Base-by-base conservation (phyloP, 306 rosid genomes). In the Arachis hypogaea region DNA sequence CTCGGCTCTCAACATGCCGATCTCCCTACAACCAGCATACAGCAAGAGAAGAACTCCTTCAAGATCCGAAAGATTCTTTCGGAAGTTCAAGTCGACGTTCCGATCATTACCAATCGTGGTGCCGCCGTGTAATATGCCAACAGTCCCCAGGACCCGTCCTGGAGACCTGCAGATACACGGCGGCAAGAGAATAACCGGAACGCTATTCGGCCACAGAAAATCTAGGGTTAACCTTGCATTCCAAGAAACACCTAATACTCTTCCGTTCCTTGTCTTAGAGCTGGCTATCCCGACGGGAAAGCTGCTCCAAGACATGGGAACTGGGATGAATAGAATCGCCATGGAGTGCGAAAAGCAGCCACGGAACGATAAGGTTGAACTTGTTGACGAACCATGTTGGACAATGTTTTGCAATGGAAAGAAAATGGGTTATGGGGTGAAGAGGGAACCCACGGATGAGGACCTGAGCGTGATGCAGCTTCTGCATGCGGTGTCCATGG, bases 301-400 rank as follows among this genome's bases (percentile, higher is more conserved):
- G 59, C 75, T 91, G 0, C 82, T 94, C 2, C 98, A 89, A 9
- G 96, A 91, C 50, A 86, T 91, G 90, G 93, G 92, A 30, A 38
- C 44, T 62, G 97, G 98, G 65, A 82, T 88, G 0, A 89, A 86
- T 0, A 74, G 98, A 9, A 66, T 94, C 7, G 96, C 97, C 0
- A 43, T 94, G 16, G 98, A 94, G 77, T 94, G 97, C 43, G 98
- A 92, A 8, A 91, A 83, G 57, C 72, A 67, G 16, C 76, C 84
- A 0, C 9, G 28, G 1, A 16, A 61, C 0, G 88, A 88, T 65
- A 88, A 88, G 83, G 86, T 81, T 6, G 87, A 79, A 79, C 80
- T 94, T 2, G 3, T 85, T 0, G 93, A 91, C 0, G 98, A 94
- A 59, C 93, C 97, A 0, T 78, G 89, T 36, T 94, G 98, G 98